phyloP scores from a whole-genome alignment of 2,329 filamentous ascomycete species.

The Aspergillaceae sp. region DNA sequence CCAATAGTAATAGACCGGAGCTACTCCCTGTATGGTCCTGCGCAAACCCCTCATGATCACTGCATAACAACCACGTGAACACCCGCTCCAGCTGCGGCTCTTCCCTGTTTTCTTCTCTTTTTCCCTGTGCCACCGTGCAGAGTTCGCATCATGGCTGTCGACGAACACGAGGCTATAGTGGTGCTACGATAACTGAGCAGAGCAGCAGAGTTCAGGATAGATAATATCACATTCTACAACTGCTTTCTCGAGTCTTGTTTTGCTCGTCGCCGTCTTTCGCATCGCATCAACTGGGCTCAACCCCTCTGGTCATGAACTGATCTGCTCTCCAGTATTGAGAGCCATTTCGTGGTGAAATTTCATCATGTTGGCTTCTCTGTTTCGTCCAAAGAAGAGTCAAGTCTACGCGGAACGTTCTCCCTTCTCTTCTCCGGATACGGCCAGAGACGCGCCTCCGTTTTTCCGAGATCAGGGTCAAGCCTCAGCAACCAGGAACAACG shows the following conservation, averaged over 20 bases:
- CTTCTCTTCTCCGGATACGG: constrained; percentile 20
- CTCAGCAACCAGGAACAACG: constrained; percentile 9
- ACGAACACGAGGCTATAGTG: no score
- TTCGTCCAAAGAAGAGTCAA: constrained; percentile 22
- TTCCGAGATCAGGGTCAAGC: constrained; percentile 6
- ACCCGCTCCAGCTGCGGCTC: no score
- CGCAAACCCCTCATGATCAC: no score
- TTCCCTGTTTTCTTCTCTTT: no score
- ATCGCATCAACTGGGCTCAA: background rate
- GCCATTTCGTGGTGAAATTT: background rate
- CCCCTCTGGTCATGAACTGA: background rate
- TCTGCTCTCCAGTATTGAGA: background rate
- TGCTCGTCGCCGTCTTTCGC: background rate
- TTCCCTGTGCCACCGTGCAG: no score
- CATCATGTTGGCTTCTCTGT: constrained; percentile 24
- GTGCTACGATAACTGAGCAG: no score
- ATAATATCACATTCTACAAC: no score
- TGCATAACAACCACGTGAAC: no score
- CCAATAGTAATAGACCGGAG: no score
- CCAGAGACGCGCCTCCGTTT: constrained; percentile 15
- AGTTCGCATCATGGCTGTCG: no score
- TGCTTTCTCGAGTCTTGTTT: background rate
- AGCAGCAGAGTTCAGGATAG: no score
- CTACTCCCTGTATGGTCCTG: no score
- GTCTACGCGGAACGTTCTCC: constrained; percentile 18